A percentile compares a stretch with the other conserved stretches of the same genome.
phyloP scores from a whole-genome alignment of 495 filamentous ascomycete genomes.

The Copromyces sp. region DNA sequence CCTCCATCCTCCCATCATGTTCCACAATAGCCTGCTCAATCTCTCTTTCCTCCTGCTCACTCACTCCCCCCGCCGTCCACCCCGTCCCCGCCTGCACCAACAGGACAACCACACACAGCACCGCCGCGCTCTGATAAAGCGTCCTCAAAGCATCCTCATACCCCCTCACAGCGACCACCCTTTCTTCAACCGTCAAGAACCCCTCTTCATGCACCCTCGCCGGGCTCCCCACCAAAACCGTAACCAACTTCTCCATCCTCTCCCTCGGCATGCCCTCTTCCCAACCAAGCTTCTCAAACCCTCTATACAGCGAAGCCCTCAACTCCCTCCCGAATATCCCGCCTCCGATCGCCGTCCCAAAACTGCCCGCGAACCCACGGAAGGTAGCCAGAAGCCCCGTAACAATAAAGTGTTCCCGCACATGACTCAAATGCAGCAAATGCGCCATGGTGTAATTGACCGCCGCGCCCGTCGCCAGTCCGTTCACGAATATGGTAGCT shows the following conservation, averaged over 20 bases:
- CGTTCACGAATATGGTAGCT: slow-evolving; percentile 49
- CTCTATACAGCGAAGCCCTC: slow-evolving; percentile 40
- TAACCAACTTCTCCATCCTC: slow-evolving; percentile 44
- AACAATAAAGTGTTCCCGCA: slow-evolving; percentile 56
- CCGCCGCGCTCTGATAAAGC: slow-evolving; percentile 48
- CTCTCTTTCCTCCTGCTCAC: slow-evolving; percentile 20
- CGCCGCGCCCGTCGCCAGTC: slow-evolving; percentile 55
- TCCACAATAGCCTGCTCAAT: slow-evolving; percentile 15
- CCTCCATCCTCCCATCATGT: slow-evolving; percentile 20
- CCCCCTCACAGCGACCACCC: slow-evolving; percentile 47
- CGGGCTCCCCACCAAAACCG: slow-evolving; percentile 57
- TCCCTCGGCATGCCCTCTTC: slow-evolving; percentile 27
- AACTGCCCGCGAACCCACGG: slow-evolving; percentile 63
- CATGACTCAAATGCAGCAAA: slow-evolving; percentile 54
- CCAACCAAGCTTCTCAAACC: slow-evolving; percentile 38
- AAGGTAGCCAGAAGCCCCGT: slow-evolving; percentile 62
- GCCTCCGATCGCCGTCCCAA: slow-evolving; percentile 67
- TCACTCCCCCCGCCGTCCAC: slow-evolving; percentile 37
- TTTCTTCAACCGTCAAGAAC: slow-evolving; percentile 41
- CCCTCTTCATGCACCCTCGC: slow-evolving; percentile 41
- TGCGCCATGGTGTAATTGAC: slow-evolving; percentile 74
- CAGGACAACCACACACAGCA: slow-evolving; percentile 43
- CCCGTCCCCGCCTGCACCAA: slow-evolving; percentile 59
- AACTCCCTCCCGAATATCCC: slow-evolving; percentile 59
- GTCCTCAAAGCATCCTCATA: slow-evolving; percentile 50